Evolutionary conservation across 1,139 yeast species (phyloP), one percentile per base, ranked within the genome.

Genomic region (Sugiyamaella sp.): DNA sequence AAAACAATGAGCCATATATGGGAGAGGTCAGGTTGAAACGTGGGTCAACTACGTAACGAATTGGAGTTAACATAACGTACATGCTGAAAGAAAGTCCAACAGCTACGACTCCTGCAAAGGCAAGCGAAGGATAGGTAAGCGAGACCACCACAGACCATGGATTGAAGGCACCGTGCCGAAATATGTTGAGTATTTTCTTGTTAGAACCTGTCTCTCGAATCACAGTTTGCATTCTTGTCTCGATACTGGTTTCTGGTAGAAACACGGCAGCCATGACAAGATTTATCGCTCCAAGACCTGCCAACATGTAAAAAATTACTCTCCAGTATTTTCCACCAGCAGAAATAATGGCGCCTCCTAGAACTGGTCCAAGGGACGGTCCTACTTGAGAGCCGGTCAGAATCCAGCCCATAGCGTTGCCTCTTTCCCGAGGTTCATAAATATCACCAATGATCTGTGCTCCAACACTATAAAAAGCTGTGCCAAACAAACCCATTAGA

Each of bases 361-460:
- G 68, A 21, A 89, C 82, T 0, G 96, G 96, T 6, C 93, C 84
- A n/a, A 86, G 60, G 52, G 89, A 75, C 0, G 96, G 96, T 0
- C 95, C 95, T 65, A 84, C 76, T 49, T 88, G 76, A 0, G 95
- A 88, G 0, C 96, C 96, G 42, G 88, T 72, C 64, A 88, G 86
- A 61, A 82, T 88, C 62, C 82, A 74, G 0, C 95, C 93, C 84
- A 89, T 80, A 5, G 91, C 91, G 4, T 76, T 70, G 0, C 96
- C 96, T 63, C 96, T 76, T 60, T 84, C 80, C 46, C 81, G 80
- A 2, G 85, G 85, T 1, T 77, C 72, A 64, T 77, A 89, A 42
- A 89, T 69, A 66, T 89, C 96, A n/a, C 86, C 81, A 42, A 89
- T 82, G 0, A 95, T 85, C 3, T 95, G 95, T 0, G 96, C 96